These are phyloP conservation scores for Cardamine resedifolia DNA, from an alignment of 345 rosid species.

Conservation along the genomic window DNA sequence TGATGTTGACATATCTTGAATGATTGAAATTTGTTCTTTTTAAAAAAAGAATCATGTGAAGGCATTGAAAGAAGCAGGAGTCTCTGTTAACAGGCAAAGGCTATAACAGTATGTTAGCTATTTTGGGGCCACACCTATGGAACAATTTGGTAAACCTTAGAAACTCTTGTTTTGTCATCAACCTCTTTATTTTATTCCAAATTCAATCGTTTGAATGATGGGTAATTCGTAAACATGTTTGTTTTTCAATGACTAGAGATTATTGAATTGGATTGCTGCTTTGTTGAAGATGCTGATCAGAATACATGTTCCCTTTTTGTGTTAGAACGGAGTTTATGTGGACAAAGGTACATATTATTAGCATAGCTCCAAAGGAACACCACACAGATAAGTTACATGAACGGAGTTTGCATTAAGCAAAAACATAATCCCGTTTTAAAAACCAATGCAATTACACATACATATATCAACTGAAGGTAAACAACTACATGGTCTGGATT, in stretches of 20 bases:
- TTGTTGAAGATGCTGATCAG: background rate
- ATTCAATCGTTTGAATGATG: constrained; percentile 1
- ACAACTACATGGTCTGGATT: constrained; percentile 18
- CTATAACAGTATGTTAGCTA: constrained; percentile 34
- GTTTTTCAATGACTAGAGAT: background rate
- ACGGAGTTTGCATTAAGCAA: constrained; percentile 33
- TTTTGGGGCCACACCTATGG: constrained; percentile 40
- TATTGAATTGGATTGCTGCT: constrained; percentile 1
- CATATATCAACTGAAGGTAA: constrained; percentile 7
- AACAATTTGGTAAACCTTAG: constrained; percentile 40
- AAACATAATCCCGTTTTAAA: constrained; percentile 14
- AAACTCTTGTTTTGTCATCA: constrained; percentile 35
- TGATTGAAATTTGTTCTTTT: constrained; percentile 28
- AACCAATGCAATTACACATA: constrained; percentile 28
- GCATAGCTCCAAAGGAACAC: constrained; percentile 15
- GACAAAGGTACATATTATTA: constrained; percentile 26
- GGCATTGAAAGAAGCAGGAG: constrained; percentile 29
- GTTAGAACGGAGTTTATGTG: constrained; percentile 23
- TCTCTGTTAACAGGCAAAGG: constrained; percentile 31
- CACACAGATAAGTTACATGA: constrained; percentile 22
- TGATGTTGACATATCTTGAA: constrained; percentile 32
- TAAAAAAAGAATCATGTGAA: constrained; percentile 31
- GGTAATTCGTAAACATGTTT: constrained; percentile 2
- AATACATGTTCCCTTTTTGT: background rate
- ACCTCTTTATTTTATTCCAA: constrained; percentile 25